Percentiles rank a stretch among this genome's conserved stretches.
Evolutionary conservation across 305 asterid genomes (phyloP).

Genomic region (Fraxinus sp.): DNA sequence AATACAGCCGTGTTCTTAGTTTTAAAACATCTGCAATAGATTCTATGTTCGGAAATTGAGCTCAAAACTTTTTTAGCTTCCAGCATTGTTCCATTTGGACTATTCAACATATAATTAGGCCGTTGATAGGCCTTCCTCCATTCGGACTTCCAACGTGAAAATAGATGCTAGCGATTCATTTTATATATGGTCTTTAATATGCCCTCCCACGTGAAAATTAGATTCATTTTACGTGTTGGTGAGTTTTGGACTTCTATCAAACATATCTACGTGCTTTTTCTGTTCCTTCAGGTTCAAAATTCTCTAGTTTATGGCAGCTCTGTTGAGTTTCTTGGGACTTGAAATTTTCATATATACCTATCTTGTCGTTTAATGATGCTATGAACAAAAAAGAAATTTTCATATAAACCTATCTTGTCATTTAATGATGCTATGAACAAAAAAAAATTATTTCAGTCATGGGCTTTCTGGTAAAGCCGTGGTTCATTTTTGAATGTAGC

Average conservation of each 20-base stretch:
- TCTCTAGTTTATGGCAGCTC: neutral
- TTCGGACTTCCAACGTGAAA: neutral
- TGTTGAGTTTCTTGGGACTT: neutral
- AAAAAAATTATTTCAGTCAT: neutral
- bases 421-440: neutral
- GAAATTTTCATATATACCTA: neutral
- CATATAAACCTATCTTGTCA: neutral
- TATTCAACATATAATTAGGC: neutral
- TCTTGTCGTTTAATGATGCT: neutral
- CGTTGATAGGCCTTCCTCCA: neutral
- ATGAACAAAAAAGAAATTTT: neutral
- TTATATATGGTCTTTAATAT: neutral
- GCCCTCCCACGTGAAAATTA: neutral
- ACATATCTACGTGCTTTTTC: neutral
- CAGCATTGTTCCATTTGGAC: neutral
- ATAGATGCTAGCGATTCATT: neutral
- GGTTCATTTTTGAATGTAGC: neutral
- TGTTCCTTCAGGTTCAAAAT: neutral
- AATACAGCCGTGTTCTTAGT: neutral
- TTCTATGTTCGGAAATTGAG: neutral
- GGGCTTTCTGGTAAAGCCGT: neutral
- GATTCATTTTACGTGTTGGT: neutral
- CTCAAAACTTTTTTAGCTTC: neutral
- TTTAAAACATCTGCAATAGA: neutral
- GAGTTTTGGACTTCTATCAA: neutral